Conservation (phyloP, 495 filamentous ascomycete genomes). For the Xylaria flabelliformis region DNA sequence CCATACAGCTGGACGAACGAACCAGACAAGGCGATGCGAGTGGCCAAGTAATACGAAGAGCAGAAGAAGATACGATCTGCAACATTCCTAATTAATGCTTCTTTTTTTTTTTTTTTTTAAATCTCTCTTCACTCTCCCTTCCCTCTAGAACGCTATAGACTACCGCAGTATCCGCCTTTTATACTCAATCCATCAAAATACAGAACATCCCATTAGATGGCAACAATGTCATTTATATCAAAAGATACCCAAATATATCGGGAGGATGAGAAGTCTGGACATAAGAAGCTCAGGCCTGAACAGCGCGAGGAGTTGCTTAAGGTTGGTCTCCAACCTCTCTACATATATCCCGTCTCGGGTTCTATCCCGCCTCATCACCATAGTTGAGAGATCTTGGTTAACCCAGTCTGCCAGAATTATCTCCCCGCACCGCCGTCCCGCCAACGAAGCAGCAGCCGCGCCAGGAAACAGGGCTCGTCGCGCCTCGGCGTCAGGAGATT, state of each 20-base stretch:
- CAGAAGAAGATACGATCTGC: neutral
- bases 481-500: constrained; percentile 69
- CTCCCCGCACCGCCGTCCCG: constrained; percentile 65
- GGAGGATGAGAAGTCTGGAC: constrained; percentile 64
- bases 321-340: constrained; percentile 39
- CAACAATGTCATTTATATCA: constrained; percentile 59
- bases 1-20: neutral
- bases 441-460: constrained; percentile 38
- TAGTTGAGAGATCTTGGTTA: constrained; percentile 29
- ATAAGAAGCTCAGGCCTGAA: constrained; percentile 63
- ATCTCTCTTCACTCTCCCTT: neutral
- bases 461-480: constrained; percentile 40
- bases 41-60: neutral
- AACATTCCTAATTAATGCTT: neutral
- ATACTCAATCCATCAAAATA: neutral
- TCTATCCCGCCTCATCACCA: neutral
- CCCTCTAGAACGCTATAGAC: neutral
- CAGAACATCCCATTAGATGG: neutral
- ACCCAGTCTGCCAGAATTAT: constrained; percentile 60
- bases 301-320: constrained; percentile 75
- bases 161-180: neutral
- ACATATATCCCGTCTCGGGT: neutral
- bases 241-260: constrained; percentile 66
- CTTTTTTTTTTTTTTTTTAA: too few relatives aligned
- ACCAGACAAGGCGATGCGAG: constrained; percentile 29